These are phyloP conservation scores for Silene coronaria DNA, from an alignment of 179 eudicot genomes.

Conservation along the genomic window DNA sequence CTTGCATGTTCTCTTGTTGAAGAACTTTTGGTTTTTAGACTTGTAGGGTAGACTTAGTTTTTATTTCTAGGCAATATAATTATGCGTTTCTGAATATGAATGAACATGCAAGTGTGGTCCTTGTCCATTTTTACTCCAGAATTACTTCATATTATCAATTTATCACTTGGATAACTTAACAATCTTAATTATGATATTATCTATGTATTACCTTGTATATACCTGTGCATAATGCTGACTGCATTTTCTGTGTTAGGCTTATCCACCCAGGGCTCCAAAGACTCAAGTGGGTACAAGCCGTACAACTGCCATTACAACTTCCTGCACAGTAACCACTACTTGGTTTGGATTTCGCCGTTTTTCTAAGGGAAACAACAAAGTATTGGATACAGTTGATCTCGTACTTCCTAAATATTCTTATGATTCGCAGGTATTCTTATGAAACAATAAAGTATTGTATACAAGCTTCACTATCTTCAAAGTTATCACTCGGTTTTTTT, in stretches of 20 bases:
- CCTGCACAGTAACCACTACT: slow-evolving; percentile 81
- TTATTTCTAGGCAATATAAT: neutral
- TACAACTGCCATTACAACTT: slow-evolving; percentile 65
- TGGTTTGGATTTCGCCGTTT: slow-evolving; percentile 91
- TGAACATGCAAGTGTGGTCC: neutral
- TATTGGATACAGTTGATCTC: slow-evolving; percentile 77
- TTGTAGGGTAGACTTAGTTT: neutral
- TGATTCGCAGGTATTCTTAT: slow-evolving; percentile 61
- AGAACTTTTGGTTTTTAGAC: slow-evolving; percentile 3
- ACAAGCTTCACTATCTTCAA: neutral
- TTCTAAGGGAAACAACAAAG: slow-evolving; percentile 56
- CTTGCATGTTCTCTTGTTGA: neutral
- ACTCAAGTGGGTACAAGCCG: slow-evolving; percentile 25
- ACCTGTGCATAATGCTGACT: slow-evolving; percentile 1
- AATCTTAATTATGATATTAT: neutral
- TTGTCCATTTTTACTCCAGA: neutral
- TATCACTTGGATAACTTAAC: neutral
- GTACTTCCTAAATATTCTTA: slow-evolving; percentile 78
- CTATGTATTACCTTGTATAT: neutral
- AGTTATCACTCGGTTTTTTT: neutral
- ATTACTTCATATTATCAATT: neutral
- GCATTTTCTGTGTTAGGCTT: slow-evolving; percentile 43
- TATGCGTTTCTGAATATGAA: neutral
- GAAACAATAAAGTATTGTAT: neutral
- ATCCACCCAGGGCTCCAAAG: slow-evolving; percentile 49